Evolutionary conservation across 2,329 filamentous ascomycete genomes (phyloP).

Genomic region (Ascochyta viciae-villosae): DNA sequence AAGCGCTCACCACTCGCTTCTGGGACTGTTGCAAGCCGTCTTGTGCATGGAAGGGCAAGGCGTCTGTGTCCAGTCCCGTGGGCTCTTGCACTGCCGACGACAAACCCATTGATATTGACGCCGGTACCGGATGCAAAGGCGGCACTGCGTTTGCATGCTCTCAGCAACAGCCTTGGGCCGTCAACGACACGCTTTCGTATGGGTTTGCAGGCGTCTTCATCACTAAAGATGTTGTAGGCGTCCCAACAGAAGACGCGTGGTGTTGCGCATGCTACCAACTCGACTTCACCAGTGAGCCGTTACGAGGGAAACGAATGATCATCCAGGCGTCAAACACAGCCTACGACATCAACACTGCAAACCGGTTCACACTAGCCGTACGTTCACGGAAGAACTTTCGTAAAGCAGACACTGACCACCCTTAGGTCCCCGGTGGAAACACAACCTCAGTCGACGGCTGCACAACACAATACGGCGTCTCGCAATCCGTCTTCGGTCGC

Average conservation of each 20-base stretch:
- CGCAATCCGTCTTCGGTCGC: slow-evolving; percentile 44
- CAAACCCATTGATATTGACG: slow-evolving; percentile 58
- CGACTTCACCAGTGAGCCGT: slow-evolving; percentile 63
- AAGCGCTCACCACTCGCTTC: slow-evolving; percentile 46
- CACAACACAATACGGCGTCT: slow-evolving; percentile 41
- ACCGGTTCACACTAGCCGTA: slow-evolving; percentile 48
- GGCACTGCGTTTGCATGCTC: slow-evolving; percentile 65
- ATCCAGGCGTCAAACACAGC: slow-evolving; percentile 70
- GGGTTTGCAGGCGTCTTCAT: slow-evolving; percentile 70
- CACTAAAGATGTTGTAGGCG: slow-evolving; percentile 40
- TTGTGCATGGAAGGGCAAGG: slow-evolving; percentile 67
- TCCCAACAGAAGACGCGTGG: slow-evolving; percentile 64
- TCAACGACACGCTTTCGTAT: slow-evolving; percentile 66
- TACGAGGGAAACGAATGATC: slow-evolving; percentile 67
- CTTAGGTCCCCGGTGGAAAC: slow-evolving; percentile 46
- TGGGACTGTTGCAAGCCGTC: slow-evolving; percentile 75
- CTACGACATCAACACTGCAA: slow-evolving; percentile 44
- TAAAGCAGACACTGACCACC: neutral
- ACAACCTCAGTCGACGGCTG: slow-evolving; percentile 45
- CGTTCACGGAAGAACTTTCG: slow-evolving; percentile 4
- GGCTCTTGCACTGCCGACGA: slow-evolving; percentile 63
- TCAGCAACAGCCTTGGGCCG: slow-evolving; percentile 67
- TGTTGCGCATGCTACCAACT: slow-evolving; percentile 72
- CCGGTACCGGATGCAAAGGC: slow-evolving; percentile 61
- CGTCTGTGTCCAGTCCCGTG: slow-evolving; percentile 59